These are phyloP conservation scores for Leptographium radiaticola DNA, from an alignment of 2,329 filamentous ascomycete genomes.

Conservation along the genomic window DNA sequence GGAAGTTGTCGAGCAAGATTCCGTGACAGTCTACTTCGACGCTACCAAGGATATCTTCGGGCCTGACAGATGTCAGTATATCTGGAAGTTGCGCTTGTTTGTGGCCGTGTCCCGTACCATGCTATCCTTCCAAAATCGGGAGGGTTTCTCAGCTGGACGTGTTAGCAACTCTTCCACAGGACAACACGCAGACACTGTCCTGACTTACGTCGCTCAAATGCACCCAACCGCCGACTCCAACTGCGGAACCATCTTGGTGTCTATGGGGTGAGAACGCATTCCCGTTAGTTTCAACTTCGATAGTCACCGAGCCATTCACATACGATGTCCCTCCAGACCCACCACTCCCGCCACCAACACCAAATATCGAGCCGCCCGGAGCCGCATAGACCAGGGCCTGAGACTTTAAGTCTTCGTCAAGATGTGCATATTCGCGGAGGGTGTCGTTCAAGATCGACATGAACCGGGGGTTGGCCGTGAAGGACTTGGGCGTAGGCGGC, in stretches of 20 bases:
- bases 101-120: slow-evolving; percentile 21
- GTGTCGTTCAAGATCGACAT: slow-evolving; percentile 22
- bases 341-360: slow-evolving; percentile 37
- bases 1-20: slow-evolving; percentile 10
- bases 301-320: not conserved
- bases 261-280: not conserved
- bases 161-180: not conserved
- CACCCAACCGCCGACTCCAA: slow-evolving; percentile 48
- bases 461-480: slow-evolving; percentile 47
- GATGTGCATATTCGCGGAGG: slow-evolving; percentile 18
- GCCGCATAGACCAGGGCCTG: slow-evolving; percentile 49
- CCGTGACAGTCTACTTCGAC: slow-evolving; percentile 49
- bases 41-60: slow-evolving; percentile 57
- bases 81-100: not conserved
- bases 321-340: slow-evolving; percentile 21
- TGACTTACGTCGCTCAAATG: slow-evolving; percentile 44
- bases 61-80: slow-evolving; percentile 19
- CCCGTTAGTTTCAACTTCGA: not conserved
- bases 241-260: slow-evolving; percentile 46
- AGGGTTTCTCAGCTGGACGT: slow-evolving; percentile 34
- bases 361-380: slow-evolving; percentile 39
- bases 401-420: slow-evolving; percentile 14
- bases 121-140: slow-evolving; percentile 56
- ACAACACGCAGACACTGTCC: too few relatives aligned
- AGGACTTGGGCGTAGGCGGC: slow-evolving; percentile 48